Percentiles rank a stretch among this genome's conserved stretches.
Conservation (phyloP, 2,329 filamentous ascomycete species). For the Hymenotorrendiella dingleyae region DNA sequence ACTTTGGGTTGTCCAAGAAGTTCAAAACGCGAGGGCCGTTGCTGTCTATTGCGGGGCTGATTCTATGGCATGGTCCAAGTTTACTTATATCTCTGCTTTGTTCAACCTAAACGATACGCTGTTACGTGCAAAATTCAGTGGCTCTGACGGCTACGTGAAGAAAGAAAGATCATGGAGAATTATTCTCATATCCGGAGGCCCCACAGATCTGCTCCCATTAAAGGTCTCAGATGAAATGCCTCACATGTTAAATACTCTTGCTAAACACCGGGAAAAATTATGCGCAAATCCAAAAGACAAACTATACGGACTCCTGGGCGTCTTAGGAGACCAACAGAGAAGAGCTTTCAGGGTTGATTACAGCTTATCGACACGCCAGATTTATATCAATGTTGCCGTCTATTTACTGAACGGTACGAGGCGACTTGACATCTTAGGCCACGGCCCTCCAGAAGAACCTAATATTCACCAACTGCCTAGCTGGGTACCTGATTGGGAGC, state of each 20-base stretch:
- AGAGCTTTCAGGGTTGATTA: conserved; percentile 30
- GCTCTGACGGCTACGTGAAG: not conserved
- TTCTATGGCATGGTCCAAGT: conserved; percentile 20
- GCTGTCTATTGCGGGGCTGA: conserved; percentile 25
- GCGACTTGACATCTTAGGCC: conserved; percentile 32
- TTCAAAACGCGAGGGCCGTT: conserved; percentile 21
- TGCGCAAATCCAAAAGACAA: conserved; percentile 33
- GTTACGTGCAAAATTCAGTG: not conserved
- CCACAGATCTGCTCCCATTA: not conserved
- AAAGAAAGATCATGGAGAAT: not conserved
- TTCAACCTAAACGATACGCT: not conserved
- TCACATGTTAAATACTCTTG: conserved; percentile 23
- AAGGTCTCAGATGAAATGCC: not conserved
- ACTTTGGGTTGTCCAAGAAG: conserved; percentile 32
- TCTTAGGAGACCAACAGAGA: conserved; percentile 26
- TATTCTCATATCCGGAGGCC: not conserved
- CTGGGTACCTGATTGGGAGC: conserved; percentile 35
- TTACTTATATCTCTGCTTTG: conserved; percentile 2
- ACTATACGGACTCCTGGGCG: conserved; percentile 32
- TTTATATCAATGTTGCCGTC: conserved; percentile 33
- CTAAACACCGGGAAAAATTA: conserved; percentile 25
- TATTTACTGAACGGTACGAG: conserved; percentile 24
- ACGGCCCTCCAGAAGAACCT: conserved; percentile 12
- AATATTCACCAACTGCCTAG: conserved; percentile 31
- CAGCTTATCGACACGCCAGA: conserved; percentile 27